Conservation (phyloP, 83 land plant species). For the Isoetes engelmannii region DNA sequence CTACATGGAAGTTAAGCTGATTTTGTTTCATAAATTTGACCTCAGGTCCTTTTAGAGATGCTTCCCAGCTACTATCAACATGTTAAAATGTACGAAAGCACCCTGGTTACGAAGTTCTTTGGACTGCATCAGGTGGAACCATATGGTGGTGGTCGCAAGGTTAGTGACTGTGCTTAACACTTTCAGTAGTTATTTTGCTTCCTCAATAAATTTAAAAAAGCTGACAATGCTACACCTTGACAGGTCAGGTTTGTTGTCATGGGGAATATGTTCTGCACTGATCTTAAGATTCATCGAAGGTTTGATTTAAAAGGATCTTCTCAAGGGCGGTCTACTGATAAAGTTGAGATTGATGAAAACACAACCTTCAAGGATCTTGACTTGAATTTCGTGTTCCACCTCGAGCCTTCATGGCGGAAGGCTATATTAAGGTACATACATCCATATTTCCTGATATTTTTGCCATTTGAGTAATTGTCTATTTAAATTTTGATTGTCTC, state of each 20-base stretch:
- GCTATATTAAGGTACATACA: constrained; percentile 24
- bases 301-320: constrained; percentile 78
- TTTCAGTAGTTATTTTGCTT: background rate
- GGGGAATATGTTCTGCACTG: constrained; percentile 59
- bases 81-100: constrained; percentile 51
- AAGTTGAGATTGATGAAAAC: constrained; percentile 45
- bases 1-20: background rate
- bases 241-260: constrained; percentile 66
- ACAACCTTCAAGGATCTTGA: constrained; percentile 65
- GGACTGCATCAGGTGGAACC: constrained; percentile 51
- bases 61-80: constrained; percentile 69
- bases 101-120: constrained; percentile 60
- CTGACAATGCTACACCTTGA: constrained; percentile 5
- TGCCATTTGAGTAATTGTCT: constrained; percentile 29
- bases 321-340: constrained; percentile 48
- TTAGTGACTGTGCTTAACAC: constrained; percentile 16
- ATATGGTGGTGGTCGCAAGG: constrained; percentile 58
- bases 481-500: background rate
- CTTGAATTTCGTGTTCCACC: constrained; percentile 48
- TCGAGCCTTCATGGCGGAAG: constrained; percentile 47
- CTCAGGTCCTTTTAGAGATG: constrained; percentile 14
- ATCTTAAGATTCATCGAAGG: constrained; percentile 48
- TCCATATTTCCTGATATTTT: constrained; percentile 8
- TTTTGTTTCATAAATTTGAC: background rate
- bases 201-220: background rate